These are phyloP conservation scores for Gaertneriomyces sp. DNA, from an alignment of 192 early-diverging fungal genomes.

Conservation along the genomic window DNA sequence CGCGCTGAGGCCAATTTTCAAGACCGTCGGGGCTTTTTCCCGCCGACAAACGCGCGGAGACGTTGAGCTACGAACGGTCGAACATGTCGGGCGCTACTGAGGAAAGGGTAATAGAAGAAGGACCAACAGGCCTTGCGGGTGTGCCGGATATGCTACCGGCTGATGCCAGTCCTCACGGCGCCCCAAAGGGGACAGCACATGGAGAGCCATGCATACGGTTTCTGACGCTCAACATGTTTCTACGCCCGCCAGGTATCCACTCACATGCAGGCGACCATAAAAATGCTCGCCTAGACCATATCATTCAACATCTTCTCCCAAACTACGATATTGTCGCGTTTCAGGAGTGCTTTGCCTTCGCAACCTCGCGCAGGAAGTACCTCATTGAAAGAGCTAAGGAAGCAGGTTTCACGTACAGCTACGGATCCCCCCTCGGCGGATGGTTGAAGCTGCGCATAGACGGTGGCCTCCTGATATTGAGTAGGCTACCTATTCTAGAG, in stretches of 20 bases:
- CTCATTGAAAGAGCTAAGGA: slow-evolving; percentile 60
- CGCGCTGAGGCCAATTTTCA: too few species aligned
- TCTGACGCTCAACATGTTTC: too few species aligned
- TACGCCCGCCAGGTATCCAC: background rate
- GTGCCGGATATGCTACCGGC: too few species aligned
- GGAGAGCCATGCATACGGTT: too few species aligned
- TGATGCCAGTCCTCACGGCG: too few species aligned
- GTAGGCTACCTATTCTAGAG: slow-evolving; percentile 63
- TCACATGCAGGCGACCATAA: slow-evolving; percentile 65
- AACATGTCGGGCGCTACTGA: too few species aligned
- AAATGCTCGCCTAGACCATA: slow-evolving; percentile 65
- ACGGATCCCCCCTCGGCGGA: slow-evolving; percentile 57
- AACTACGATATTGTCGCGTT: slow-evolving; percentile 68
- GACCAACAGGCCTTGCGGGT: too few species aligned
- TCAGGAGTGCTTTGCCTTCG: slow-evolving; percentile 82
- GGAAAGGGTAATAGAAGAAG: too few species aligned
- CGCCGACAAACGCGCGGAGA: too few species aligned
- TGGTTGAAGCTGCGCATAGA: slow-evolving; percentile 64
- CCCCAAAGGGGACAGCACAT: too few species aligned
- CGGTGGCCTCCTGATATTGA: slow-evolving; percentile 76
- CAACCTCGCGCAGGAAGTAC: slow-evolving; percentile 50
- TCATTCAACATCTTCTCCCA: slow-evolving; percentile 36
- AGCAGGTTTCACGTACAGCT: slow-evolving; percentile 63
- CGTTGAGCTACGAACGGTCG: too few species aligned
- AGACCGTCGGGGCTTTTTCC: too few species aligned